Percentiles rank a stretch among this genome's conserved stretches.
Conservation (phyloP, 176 grass and related monocot genomes). For the Ensete ventricosum region DNA sequence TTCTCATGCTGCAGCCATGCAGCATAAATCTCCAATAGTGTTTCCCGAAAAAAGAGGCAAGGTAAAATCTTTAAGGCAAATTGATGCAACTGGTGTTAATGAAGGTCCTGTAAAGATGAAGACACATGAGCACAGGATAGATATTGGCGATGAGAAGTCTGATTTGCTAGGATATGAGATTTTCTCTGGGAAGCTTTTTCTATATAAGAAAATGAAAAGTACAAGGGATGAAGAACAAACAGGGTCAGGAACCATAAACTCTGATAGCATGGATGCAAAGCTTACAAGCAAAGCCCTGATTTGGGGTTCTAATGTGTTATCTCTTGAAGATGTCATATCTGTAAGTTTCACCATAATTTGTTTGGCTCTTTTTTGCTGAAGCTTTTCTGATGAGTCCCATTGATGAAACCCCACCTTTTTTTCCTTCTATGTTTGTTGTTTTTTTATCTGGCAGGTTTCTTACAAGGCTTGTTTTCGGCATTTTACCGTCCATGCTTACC, state of each 20-base stretch:
- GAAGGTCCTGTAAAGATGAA: constrained; percentile 42
- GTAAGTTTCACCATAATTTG: constrained; percentile 44
- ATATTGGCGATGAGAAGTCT: constrained; percentile 75
- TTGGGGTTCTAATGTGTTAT: constrained; percentile 65
- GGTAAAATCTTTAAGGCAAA: constrained; percentile 43
- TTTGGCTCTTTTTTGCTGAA: constrained; percentile 12
- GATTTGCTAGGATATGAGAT: constrained; percentile 84
- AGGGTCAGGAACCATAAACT: constrained; percentile 31
- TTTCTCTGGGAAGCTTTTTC: constrained; percentile 58
- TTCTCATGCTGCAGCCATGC: constrained; percentile 47
- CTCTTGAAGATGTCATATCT: constrained; percentile 72
- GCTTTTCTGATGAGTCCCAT: background rate
- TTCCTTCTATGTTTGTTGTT: background rate
- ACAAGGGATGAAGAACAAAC: constrained; percentile 28
- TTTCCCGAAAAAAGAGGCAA: constrained; percentile 85
- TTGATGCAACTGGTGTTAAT: constrained; percentile 21
- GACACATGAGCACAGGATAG: constrained; percentile 44
- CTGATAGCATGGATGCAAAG: constrained; percentile 46
- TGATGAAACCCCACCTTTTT: background rate
- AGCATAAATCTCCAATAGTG: constrained; percentile 64
- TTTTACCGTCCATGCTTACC: constrained; percentile 83
- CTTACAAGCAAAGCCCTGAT: constrained; percentile 86
- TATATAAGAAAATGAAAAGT: constrained; percentile 55
- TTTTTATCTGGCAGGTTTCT: constrained; percentile 50
- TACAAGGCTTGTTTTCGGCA: constrained; percentile 53